A percentile compares a stretch with the other conserved stretches of the same genome.
Evolutionary conservation across 1,139 yeast species (phyloP).

Genomic region (Geotrichum candidum): DNA sequence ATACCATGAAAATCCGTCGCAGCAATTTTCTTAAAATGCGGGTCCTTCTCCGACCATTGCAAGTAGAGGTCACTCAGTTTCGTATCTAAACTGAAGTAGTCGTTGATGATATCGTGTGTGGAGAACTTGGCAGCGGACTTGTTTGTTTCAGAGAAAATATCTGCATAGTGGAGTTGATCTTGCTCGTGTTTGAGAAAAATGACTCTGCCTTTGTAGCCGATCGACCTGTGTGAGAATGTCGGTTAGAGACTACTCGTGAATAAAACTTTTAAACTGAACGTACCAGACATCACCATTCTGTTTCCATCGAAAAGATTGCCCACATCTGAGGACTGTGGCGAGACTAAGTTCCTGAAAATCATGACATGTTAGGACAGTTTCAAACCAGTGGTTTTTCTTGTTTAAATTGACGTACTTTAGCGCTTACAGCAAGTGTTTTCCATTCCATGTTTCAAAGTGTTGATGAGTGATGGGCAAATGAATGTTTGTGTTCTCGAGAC

Average conservation of each 20-base stretch:
- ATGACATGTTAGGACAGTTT: background rate
- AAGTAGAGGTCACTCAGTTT: constrained; percentile 49
- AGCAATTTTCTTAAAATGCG: constrained; percentile 38
- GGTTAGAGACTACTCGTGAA: background rate
- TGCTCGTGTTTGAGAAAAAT: constrained; percentile 34
- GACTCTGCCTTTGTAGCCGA: constrained; percentile 35
- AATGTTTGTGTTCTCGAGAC: background rate
- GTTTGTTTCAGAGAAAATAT: constrained; percentile 20
- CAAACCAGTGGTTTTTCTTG: background rate
- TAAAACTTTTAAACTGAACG: background rate
- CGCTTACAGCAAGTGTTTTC: constrained; percentile 11
- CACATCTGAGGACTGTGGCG: constrained; percentile 63
- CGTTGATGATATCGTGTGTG: constrained; percentile 45
- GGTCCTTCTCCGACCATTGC: constrained; percentile 58
- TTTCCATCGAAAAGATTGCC: constrained; percentile 51
- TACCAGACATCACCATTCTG: constrained; percentile 23
- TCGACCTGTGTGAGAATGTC: constrained; percentile 28
- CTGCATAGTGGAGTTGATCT: constrained; percentile 31
- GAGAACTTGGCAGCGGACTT: constrained; percentile 15
- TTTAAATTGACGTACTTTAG: constrained; percentile 9
- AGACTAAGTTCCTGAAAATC: constrained; percentile 14
- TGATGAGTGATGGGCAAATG: background rate
- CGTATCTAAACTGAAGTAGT: constrained; percentile 65
- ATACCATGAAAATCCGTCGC: constrained; percentile 54
- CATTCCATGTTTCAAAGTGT: constrained; percentile 11